These are phyloP conservation scores for Tricholoma bakamatsutake DNA, from an alignment of 768 basidiomycete genomes.

Conservation along the genomic window DNA sequence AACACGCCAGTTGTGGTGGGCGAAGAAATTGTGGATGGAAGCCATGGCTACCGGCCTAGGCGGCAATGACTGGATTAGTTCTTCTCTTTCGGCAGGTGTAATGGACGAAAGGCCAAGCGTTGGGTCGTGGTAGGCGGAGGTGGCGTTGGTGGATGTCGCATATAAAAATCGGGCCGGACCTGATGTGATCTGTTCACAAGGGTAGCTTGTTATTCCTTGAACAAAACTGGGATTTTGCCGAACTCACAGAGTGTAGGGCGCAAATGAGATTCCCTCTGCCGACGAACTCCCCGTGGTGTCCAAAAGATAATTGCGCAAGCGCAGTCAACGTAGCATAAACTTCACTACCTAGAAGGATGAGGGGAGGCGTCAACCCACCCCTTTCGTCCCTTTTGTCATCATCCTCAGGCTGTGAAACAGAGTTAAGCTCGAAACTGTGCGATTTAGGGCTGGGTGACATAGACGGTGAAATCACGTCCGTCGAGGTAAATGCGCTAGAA, in stretches of 20 bases:
- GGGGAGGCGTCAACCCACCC: constrained; percentile 1
- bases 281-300: constrained; percentile 43
- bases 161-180: constrained; percentile 31
- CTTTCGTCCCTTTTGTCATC: constrained; percentile 9
- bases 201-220: constrained; percentile 2
- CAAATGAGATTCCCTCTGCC: constrained; percentile 42
- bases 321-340: constrained; percentile 35
- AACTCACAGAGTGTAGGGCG: constrained; percentile 39
- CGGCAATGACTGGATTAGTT: constrained; percentile 30
- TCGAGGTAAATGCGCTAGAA: constrained; percentile 17
- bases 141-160: constrained; percentile 34
- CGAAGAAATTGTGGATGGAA: constrained; percentile 38
- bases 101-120: constrained; percentile 11
- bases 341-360: constrained; percentile 23
- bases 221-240: not conserved
- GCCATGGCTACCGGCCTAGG: constrained; percentile 24
- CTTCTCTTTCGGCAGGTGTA: constrained; percentile 10
- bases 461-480: constrained; percentile 14
- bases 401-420: constrained; percentile 3
- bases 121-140: constrained; percentile 22
- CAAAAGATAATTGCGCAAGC: constrained; percentile 38
- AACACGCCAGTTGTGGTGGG: constrained; percentile 43
- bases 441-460: constrained; percentile 8
- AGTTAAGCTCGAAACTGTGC: not conserved
- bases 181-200: constrained; percentile 28